phyloP scores from a whole-genome alignment of 805 yeast species.

The Saccharomycopsis fermentans region DNA sequence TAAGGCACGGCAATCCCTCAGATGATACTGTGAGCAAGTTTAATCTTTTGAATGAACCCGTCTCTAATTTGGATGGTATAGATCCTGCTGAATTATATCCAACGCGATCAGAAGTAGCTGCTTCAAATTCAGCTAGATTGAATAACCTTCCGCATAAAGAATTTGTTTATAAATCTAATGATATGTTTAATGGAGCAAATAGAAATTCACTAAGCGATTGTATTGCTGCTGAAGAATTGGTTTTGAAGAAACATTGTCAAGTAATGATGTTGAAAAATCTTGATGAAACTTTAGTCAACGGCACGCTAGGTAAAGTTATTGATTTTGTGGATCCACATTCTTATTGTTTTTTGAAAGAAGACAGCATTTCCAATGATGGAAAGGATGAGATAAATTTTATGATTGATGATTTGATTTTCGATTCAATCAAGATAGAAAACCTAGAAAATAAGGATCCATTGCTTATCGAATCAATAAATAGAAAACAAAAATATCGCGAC shows the following conservation, averaged over 20 bases:
- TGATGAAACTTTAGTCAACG: slow-evolving; percentile 66
- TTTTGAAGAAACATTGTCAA: slow-evolving; percentile 62
- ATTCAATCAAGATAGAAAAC: slow-evolving; percentile 29
- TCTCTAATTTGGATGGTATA: slow-evolving; percentile 45
- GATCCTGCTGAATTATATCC: slow-evolving; percentile 69
- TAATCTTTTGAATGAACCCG: slow-evolving; percentile 38
- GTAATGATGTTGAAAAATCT: slow-evolving; percentile 76
- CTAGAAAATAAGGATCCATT: slow-evolving; percentile 21
- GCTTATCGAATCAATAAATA: slow-evolving; percentile 26
- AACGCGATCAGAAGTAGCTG: slow-evolving; percentile 61
- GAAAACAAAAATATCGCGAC: slow-evolving; percentile 39
- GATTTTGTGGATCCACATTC: slow-evolving; percentile 47
- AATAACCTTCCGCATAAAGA: slow-evolving; percentile 34
- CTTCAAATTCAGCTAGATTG: slow-evolving; percentile 47
- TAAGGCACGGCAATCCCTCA: slow-evolving; percentile 54
- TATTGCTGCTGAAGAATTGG: slow-evolving; percentile 48
- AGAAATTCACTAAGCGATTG: slow-evolving; percentile 29
- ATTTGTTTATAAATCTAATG: slow-evolving; percentile 38
- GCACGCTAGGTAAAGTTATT: slow-evolving; percentile 61
- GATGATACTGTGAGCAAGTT: slow-evolving; percentile 41
- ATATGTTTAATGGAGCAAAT: slow-evolving; percentile 32
- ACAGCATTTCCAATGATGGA: slow-evolving; percentile 17
- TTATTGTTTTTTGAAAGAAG: slow-evolving; percentile 30
- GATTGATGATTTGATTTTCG: slow-evolving; percentile 40
- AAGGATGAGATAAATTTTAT: slow-evolving; percentile 15